phyloP scores from a whole-genome alignment of 306 rosid species.

The Corylus americana region DNA sequence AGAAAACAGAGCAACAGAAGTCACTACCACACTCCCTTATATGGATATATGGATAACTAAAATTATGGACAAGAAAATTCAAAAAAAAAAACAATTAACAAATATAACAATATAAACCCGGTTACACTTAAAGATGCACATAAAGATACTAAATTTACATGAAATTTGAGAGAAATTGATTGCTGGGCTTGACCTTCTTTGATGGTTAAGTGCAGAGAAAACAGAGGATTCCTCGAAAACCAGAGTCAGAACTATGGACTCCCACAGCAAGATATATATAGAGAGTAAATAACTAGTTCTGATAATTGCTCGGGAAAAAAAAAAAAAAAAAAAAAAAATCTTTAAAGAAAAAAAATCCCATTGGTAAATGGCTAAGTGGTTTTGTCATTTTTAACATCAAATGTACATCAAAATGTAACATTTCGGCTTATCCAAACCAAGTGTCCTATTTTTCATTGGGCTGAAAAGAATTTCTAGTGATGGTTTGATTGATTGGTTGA shows the following conservation, averaged over 20 bases:
- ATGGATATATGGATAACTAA: conserved; percentile 44
- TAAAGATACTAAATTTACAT: background rate
- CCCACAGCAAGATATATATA: conserved; percentile 6
- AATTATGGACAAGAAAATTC: conserved; percentile 49
- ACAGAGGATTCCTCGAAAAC: background rate
- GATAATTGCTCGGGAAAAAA: no score
- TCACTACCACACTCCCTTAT: conserved; percentile 16
- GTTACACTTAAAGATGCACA: background rate
- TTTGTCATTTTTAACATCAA: no score
- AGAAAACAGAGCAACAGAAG: conserved; percentile 10
- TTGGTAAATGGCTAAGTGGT: no score
- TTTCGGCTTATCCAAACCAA: background rate
- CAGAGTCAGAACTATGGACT: background rate
- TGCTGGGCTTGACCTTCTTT: conserved; percentile 19
- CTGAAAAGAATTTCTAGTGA: no score
- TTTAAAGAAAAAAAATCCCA: no score
- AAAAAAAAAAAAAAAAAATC: no score
- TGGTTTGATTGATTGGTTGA: no score
- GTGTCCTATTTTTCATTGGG: background rate
- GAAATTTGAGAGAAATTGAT: conserved; percentile 10
- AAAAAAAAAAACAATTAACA: conserved; percentile 27
- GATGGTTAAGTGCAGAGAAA: conserved; percentile 31
- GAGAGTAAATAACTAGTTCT: no score
- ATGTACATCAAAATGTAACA: no score
- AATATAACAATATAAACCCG: background rate